Evolutionary conservation across 768 basidiomycete species (phyloP).

Genomic region (Tephrocybe sp.): DNA sequence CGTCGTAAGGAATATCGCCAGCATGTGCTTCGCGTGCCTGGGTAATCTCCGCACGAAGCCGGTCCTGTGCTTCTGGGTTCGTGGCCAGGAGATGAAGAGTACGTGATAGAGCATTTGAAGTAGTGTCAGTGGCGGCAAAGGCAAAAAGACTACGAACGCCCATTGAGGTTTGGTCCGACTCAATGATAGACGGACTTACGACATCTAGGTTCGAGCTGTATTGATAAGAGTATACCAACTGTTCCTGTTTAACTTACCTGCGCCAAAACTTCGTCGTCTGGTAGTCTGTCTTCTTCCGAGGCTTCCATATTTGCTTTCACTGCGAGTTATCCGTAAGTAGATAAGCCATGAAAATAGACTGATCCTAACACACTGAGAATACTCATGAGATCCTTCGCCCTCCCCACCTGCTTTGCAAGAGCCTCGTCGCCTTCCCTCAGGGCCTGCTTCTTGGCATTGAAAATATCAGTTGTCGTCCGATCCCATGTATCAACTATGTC

Average conservation of each 20-base stretch:
- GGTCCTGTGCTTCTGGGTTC: slow-evolving; percentile 30
- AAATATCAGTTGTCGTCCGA: slow-evolving; percentile 8
- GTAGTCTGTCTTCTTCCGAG: slow-evolving; percentile 2
- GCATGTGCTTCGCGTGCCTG: slow-evolving; percentile 21
- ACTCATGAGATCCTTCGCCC: slow-evolving; percentile 10
- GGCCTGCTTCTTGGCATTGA: slow-evolving; percentile 3
- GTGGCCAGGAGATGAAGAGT: slow-evolving; percentile 33
- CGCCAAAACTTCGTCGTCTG: slow-evolving; percentile 9
- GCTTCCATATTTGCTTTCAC: slow-evolving; percentile 15
- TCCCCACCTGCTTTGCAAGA: slow-evolving; percentile 5
- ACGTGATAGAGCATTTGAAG: slow-evolving; percentile 37
- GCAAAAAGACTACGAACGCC: slow-evolving; percentile 27
- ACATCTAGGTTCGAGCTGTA: background rate
- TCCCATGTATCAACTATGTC: slow-evolving; percentile 13
- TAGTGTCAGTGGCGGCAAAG: slow-evolving; percentile 44
- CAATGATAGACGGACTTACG: background rate
- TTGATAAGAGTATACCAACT: background rate
- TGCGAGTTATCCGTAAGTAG: too few species aligned
- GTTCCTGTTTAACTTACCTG: background rate
- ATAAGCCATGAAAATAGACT: too few species aligned
- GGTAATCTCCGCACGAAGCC: slow-evolving; percentile 34
- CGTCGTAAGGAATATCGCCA: slow-evolving; percentile 37
- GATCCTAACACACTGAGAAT: slow-evolving; percentile 5
- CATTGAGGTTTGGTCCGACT: too few species aligned
- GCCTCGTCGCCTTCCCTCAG: background rate